Base-by-base conservation (phyloP, 768 basidiomycete species). In the Russula sp. region DNA sequence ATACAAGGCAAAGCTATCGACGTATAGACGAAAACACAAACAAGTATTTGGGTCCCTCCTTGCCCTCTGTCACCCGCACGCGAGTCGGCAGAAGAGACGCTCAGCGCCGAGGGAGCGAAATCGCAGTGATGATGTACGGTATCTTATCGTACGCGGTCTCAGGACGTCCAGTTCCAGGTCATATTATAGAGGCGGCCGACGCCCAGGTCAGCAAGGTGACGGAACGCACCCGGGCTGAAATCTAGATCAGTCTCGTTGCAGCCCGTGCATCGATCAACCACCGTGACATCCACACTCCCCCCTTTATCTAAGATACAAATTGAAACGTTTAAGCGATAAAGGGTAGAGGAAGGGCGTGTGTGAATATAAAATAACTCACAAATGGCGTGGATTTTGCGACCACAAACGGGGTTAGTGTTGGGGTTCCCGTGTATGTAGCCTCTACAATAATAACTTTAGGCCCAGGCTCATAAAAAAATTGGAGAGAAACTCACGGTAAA, bases 391-490 rank as follows among this genome's bases (percentile, higher is more conserved):
- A 88, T 75, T 59, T 75, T 67, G 70, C 75, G 79, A 68, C 76
- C 76, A 72, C 92, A 93, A 60, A 93, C 73, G 38, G 91, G 89
- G 77, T 94, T 92, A 61, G 67, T 70, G 74, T 92, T 93, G 32
- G 90, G 87, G 78, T 93, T 84, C 7, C 56, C 77, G 28, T 81
- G 80, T 20, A 74, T 58, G 72, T 84, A 87, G 11, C 79, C 81
- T 51, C 88, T 90, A 59, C 34, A 42, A 52, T 30, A 51, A 24
- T 8, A 10, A 24, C 8, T 5, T 20, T 5, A 26, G 58, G 20
- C 38, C 16, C 55, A 30, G n/a, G n/a, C n/a, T n/a, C n/a, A n/a
- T n/a, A n/a, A 18, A 30, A 14, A 30, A 14, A 24, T 11, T 2
- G 38, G 51, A n/a, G 22, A 24, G 26, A 20, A 18, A 73, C 85